These are phyloP conservation scores for Petrea volubilis DNA, from an alignment of 257 asterid genomes.

Conservation along the genomic window DNA sequence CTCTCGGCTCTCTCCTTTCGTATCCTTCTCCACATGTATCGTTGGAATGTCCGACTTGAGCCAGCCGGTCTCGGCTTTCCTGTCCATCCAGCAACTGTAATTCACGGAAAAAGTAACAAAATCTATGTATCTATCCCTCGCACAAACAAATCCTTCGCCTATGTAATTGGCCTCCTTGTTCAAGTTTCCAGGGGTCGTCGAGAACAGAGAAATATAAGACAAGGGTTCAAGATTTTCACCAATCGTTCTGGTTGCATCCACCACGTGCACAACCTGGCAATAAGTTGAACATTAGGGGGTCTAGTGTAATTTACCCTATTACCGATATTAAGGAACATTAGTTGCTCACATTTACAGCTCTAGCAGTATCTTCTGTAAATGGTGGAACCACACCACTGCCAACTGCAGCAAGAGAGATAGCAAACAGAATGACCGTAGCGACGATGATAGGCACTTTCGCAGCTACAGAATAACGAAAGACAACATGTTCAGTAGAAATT, in stretches of 20 bases:
- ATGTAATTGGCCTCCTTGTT: slow-evolving; percentile 63
- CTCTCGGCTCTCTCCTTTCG: slow-evolving; percentile 49
- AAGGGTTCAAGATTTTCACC: slow-evolving; percentile 47
- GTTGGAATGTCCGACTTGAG: slow-evolving; percentile 65
- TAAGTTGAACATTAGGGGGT: too few relatives aligned
- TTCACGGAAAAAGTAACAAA: slow-evolving; percentile 78
- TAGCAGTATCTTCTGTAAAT: slow-evolving; percentile 73
- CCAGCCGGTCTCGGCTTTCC: slow-evolving; percentile 61
- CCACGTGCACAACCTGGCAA: slow-evolving; percentile 93
- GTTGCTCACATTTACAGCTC: slow-evolving; percentile 87
- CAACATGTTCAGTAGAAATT: not conserved
- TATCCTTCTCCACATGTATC: slow-evolving; percentile 56
- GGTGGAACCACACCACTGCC: slow-evolving; percentile 66
- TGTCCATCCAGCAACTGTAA: slow-evolving; percentile 75
- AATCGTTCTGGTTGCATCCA: slow-evolving; percentile 49
- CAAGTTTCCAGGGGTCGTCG: slow-evolving; percentile 86
- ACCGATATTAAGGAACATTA: not conserved
- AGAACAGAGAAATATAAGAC: slow-evolving; percentile 71
- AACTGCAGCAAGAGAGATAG: slow-evolving; percentile 52
- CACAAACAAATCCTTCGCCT: slow-evolving; percentile 78
- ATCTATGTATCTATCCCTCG: slow-evolving; percentile 61
- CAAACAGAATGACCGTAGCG: slow-evolving; percentile 45
- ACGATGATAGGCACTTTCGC: slow-evolving; percentile 59
- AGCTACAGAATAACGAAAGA: slow-evolving; percentile 40
- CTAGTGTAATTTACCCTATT: too few relatives aligned